Evolutionary conservation across 805 yeast genomes (phyloP), one percentile per base, ranked within the genome.

Genomic region (Blastobotrys peoriensis): DNA sequence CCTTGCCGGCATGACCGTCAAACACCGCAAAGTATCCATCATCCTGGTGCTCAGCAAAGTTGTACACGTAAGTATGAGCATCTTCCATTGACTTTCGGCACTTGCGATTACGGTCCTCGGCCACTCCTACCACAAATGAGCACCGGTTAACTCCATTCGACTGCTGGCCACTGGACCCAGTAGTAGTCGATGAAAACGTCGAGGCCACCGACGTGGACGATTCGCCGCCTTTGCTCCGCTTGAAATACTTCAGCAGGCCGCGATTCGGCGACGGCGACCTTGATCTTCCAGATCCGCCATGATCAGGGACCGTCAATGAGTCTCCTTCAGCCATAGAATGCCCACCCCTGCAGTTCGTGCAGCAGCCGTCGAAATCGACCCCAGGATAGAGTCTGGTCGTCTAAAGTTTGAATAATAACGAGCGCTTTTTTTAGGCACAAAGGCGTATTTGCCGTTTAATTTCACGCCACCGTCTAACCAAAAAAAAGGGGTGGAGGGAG

Each of bases 1-100:
- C 85, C 43, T 79, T 78, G 16, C 98, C 98, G 2, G 97, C 98
- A 66, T 93, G 98, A 6, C 98, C 98, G 64, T 93, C 98, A 65
- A 89, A 93, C 1, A 93, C 76, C 13, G 93, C 98, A 73, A 91
- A 86, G 60, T 85, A 91, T 2, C 95, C 97, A 83, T 95, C 86
- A 61, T 86, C 96, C 3, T 49, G 50, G 5, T 41, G 44, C 52
- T 85, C 94, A n/a, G 88, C 88, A 68, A 84, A 88, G 66, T 88
- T 86, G 51, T 91, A 87, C 33, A 85, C 86, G 55, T 83, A 85
- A 0, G 93, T 83, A 62, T 91, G 97, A 5, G 88, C 91, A 62
- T 93, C 98, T 61, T 93, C 98, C 98, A 93, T 93, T 18, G 87
- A 77, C 35, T 35, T 37, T 22, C 47, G 40, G 35, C 17, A 46